phyloP scores from a whole-genome alignment of 1,284 basidiomycete genomes.

The Flammula alnicola region DNA sequence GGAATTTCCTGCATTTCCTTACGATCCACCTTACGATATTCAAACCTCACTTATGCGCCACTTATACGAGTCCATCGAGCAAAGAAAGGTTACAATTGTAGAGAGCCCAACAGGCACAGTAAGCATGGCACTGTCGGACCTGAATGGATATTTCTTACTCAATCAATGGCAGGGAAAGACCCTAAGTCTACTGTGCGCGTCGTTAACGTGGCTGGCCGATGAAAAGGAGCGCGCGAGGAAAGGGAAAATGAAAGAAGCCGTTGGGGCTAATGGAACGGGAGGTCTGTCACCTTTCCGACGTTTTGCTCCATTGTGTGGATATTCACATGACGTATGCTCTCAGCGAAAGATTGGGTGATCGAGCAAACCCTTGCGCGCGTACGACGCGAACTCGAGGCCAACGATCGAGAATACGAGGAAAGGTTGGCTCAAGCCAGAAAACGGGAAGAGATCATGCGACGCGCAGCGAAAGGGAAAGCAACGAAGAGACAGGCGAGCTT shows the following conservation, averaged over 20 bases:
- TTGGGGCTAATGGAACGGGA: conserved; percentile 40
- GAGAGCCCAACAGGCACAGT: conserved; percentile 90
- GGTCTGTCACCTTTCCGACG: conserved; percentile 16
- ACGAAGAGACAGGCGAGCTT: conserved; percentile 62
- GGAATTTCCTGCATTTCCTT: conserved; percentile 80
- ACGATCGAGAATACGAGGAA: conserved; percentile 67
- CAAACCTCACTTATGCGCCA: conserved; percentile 91
- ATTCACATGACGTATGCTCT: not conserved
- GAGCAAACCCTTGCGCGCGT: conserved; percentile 73
- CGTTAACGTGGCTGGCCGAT: conserved; percentile 81
- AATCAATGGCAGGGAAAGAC: conserved; percentile 73
- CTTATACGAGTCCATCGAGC: conserved; percentile 83
- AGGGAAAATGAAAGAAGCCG: conserved; percentile 54
- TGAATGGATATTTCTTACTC: not conserved
- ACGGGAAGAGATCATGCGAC: conserved; percentile 62
- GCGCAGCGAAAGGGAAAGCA: conserved; percentile 58
- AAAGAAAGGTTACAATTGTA: conserved; percentile 75
- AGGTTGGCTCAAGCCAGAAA: conserved; percentile 64
- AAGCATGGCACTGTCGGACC: conserved; percentile 23
- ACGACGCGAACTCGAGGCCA: conserved; percentile 64
- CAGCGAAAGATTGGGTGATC: conserved; percentile 83
- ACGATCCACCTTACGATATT: conserved; percentile 82
- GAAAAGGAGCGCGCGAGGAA: conserved; percentile 69
- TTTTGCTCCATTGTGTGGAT: not conserved
- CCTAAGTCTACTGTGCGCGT: conserved; percentile 80